Base-by-base conservation (phyloP, 2,329 filamentous ascomycete species). In the Albophoma yamanashiensis region DNA sequence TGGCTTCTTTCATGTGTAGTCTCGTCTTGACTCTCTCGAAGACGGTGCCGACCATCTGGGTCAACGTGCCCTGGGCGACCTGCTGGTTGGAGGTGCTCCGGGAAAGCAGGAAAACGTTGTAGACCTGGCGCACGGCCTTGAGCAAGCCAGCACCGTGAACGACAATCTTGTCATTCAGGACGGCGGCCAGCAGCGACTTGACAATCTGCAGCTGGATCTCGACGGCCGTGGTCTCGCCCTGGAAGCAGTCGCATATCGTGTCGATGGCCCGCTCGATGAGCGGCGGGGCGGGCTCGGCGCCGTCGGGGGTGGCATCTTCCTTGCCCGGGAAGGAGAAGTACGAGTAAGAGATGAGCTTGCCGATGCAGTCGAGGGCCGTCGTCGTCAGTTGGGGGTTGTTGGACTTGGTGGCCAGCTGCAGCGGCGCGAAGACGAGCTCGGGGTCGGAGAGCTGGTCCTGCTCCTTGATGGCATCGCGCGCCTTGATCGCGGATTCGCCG, bases 241-340 rank as follows among this genome's bases (percentile, higher is more conserved):
- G 92, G 72, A 99, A 99, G 74, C 94, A 99, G 71, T 97, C 93
- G 80, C 94, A 99, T 79, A 99, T 99, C 42, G 94, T 96, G 75
- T 99, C 95, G 69, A 99, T 99, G 61, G 95, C 94, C 65, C 93
- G 85, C 76, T 99, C 95, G 70, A 99, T 99, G 65, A 99, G 80
- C 20, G 93, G 92, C 4, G 89, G 80, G 61, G 73, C 69, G 53
- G 68, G 66, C 56, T 72, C 69, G 61, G 69, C 68, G 52, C 74
- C 74, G 65, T 79, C 75, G 64, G 78, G 73, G 59, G 74, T 64
- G 68, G 61, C 67, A 55, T 77, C 76, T 60, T 76, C 73, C 27
- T 75, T 75, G 58, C 78, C 79, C 42, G 87, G 83, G 57, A 91
- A 84, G 56, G 93, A 93, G 74, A 99, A 97, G 79, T 97, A 97